These are phyloP conservation scores for Lipomyces yarrowii DNA, from an alignment of 1,139 yeast species.

Conservation along the genomic window DNA sequence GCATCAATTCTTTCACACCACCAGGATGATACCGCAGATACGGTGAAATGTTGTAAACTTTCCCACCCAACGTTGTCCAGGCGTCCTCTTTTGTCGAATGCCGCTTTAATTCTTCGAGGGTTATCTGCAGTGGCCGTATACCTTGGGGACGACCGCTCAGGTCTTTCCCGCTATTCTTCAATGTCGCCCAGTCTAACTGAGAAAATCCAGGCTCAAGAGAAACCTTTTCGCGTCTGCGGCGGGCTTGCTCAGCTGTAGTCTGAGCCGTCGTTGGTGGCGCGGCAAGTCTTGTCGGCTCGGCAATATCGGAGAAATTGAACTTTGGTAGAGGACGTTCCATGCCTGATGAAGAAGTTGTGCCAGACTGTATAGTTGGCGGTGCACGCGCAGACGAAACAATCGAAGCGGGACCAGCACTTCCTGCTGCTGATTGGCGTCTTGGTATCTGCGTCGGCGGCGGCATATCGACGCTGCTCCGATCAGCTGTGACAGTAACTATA, in stretches of 20 bases:
- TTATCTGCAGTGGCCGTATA: conserved; percentile 50
- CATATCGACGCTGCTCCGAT: not conserved
- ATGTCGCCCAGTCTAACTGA: conserved; percentile 81
- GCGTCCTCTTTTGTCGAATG: conserved; percentile 68
- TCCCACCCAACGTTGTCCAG: conserved; percentile 83
- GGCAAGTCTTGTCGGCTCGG: conserved; percentile 5
- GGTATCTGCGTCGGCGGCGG: conserved; percentile 3
- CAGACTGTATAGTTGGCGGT: not conserved
- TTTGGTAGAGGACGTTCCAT: conserved; percentile 20
- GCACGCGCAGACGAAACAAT: not conserved
- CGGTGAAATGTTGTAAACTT: conserved; percentile 81
- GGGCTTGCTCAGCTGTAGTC: conserved; percentile 21
- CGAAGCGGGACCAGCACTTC: not conserved
- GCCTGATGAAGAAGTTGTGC: not conserved
- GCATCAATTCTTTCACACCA: conserved; percentile 76
- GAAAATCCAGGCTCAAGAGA: conserved; percentile 77
- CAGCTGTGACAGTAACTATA: conserved; percentile 1
- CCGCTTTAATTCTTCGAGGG: conserved; percentile 58
- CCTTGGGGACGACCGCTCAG: conserved; percentile 45
- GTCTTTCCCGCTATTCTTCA: conserved; percentile 51
- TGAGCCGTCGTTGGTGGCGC: conserved; percentile 1
- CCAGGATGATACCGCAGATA: conserved; percentile 92
- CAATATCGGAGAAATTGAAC: conserved; percentile 13
- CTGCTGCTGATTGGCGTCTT: not conserved
- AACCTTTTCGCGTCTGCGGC: conserved; percentile 54